These are phyloP conservation scores for Phytopythium boreale DNA, from an alignment of 352 stramenopile genomes.

Conservation along the genomic window DNA sequence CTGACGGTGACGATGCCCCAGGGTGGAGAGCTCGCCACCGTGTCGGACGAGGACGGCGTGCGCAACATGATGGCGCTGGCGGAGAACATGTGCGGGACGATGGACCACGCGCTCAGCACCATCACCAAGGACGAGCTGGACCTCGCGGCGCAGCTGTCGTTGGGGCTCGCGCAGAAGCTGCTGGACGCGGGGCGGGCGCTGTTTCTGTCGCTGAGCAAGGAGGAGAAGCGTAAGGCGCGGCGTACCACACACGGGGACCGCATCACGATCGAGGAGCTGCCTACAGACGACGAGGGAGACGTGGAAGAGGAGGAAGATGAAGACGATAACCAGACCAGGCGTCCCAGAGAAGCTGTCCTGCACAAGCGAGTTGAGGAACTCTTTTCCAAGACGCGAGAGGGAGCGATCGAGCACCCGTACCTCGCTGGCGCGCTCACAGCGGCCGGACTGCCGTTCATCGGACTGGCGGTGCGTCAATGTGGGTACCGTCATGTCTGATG, in stretches of 20 bases:
- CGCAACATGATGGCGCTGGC: conserved; percentile 71
- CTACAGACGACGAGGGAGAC: conserved; percentile 26
- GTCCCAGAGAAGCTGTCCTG: conserved; percentile 38
- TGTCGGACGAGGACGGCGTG: conserved; percentile 61
- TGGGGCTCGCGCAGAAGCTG: conserved; percentile 71
- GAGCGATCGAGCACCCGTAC: conserved; percentile 55
- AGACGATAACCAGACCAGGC: conserved; percentile 12
- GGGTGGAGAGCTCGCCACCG: conserved; percentile 1
- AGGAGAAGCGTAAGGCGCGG: conserved; percentile 38
- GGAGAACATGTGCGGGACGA: conserved; percentile 70
- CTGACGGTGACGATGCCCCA: conserved; percentile 16
- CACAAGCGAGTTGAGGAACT: conserved; percentile 48
- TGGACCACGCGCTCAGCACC: conserved; percentile 70
- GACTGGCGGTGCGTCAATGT: conserved; percentile 48
- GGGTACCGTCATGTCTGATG: background rate
- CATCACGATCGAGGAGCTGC: conserved; percentile 74
- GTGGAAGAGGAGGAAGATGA: conserved; percentile 6
- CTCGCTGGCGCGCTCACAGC: conserved; percentile 55
- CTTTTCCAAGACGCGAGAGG: conserved; percentile 31
- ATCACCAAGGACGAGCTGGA: conserved; percentile 72
- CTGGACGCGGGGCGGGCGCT: conserved; percentile 63
- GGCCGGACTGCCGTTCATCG: conserved; percentile 69
- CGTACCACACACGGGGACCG: conserved; percentile 37
- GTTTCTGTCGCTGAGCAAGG: conserved; percentile 70
- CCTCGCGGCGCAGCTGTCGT: conserved; percentile 63